These are phyloP conservation scores for Zizania palustris DNA, from an alignment of 202 grass and related monocot genomes.

Conservation along the genomic window DNA sequence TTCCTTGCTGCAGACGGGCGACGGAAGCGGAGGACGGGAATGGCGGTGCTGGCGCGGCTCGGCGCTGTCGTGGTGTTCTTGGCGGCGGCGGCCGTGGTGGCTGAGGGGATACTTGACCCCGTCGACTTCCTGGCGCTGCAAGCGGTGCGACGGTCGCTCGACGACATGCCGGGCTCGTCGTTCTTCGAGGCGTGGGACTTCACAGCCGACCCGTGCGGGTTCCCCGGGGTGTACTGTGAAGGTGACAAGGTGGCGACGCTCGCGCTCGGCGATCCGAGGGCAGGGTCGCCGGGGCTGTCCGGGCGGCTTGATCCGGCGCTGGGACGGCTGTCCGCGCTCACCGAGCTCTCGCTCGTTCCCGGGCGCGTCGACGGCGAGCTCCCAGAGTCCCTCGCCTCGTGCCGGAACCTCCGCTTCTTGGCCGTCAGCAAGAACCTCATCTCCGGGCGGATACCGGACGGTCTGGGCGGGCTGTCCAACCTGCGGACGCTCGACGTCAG, in stretches of 20 bases:
- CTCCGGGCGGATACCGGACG: slow-evolving; percentile 67
- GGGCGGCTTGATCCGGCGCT: no score
- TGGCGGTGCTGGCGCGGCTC: slow-evolving; percentile 27
- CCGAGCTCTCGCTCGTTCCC: no score
- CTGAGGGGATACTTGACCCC: slow-evolving; percentile 65
- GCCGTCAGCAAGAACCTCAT: slow-evolving; percentile 88
- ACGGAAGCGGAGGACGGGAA: slow-evolving; percentile 4
- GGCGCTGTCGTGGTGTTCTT: slow-evolving; percentile 39
- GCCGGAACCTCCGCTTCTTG: slow-evolving; percentile 67
- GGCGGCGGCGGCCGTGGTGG: slow-evolving; percentile 25
- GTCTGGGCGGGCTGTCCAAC: slow-evolving; percentile 53
- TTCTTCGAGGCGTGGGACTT: no score
- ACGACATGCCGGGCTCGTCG: no score
- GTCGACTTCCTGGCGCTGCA: slow-evolving; percentile 90
- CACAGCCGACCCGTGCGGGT: no score
- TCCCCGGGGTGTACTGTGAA: no score
- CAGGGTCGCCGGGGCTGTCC: no score
- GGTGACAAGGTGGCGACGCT: no score
- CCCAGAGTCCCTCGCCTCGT: slow-evolving; percentile 54
- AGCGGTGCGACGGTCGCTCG: no score
- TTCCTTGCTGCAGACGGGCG: slow-evolving; percentile 21
- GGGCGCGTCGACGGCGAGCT: no score
- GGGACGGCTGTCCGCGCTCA: no score
- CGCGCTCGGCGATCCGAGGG: no score
- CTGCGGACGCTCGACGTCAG: slow-evolving; percentile 90